A percentile compares a stretch with the other conserved stretches of the same genome.
Conservation (phyloP, 176 grass and related monocot genomes). For the Cenchrus americanus region DNA sequence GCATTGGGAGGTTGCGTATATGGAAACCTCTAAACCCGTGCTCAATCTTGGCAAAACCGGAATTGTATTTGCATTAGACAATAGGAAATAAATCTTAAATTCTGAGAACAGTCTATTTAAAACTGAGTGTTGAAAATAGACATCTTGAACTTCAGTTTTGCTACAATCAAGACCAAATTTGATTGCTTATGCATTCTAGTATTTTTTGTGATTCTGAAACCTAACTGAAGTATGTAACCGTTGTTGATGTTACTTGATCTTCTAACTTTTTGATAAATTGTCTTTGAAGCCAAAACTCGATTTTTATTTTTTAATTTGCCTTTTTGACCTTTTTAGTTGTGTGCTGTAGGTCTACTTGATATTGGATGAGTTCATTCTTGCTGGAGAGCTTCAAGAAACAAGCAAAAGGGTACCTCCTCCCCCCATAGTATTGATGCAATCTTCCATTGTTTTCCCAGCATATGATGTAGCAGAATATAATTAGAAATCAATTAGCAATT, state of each 20-base stretch:
- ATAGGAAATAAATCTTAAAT: not conserved
- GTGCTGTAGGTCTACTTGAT: slow-evolving; percentile 89
- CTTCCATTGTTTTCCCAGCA: not conserved
- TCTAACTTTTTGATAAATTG: slow-evolving; percentile 14
- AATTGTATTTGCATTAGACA: slow-evolving; percentile 22
- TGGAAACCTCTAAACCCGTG: not conserved
- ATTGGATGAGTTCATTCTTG: slow-evolving; percentile 99
- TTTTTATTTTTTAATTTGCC: not conserved
- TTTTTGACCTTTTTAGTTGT: slow-evolving; percentile 20
- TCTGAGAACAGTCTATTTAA: not conserved
- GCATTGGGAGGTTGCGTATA: not conserved
- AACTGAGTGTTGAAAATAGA: slow-evolving; percentile 31
- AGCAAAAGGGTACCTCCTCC: slow-evolving; percentile 78
- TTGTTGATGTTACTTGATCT: not conserved
- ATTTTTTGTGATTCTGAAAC: slow-evolving; percentile 5
- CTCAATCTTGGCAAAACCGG: slow-evolving; percentile 1
- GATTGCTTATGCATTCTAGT: not conserved
- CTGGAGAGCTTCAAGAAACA: slow-evolving; percentile 98
- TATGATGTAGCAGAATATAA: not conserved
- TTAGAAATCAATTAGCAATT: not conserved
- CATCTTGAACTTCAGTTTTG: not conserved
- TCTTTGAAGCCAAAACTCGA: not conserved
- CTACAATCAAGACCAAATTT: not conserved
- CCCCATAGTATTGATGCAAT: slow-evolving; percentile 14
- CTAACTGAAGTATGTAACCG: not conserved